A percentile compares a stretch with the other conserved stretches of the same genome.
Evolutionary conservation across 257 asterid species (phyloP).

Genomic region (Solanum lycopersicoides): DNA sequence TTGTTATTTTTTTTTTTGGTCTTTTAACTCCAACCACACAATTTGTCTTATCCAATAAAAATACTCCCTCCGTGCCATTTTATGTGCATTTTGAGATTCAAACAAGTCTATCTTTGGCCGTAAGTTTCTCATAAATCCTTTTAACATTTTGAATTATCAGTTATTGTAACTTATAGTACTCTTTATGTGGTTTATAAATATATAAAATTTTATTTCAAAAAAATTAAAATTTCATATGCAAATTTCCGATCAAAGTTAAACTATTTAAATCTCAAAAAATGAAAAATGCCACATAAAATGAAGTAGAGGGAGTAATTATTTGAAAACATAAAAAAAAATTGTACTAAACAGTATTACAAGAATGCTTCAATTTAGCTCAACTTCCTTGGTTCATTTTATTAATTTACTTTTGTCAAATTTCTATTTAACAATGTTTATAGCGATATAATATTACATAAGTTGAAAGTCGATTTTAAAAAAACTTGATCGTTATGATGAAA

Average conservation of each 20-base stretch:
- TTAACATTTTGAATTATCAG: too few species aligned
- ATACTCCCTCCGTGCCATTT: background rate
- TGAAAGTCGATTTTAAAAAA: background rate
- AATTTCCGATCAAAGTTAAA: too few species aligned
- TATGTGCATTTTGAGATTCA: too few species aligned
- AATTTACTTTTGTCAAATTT: background rate
- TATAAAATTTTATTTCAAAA: too few species aligned
- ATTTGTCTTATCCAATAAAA: background rate
- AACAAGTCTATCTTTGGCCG: too few species aligned
- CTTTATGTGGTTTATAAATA: too few species aligned
- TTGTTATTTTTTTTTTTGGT: background rate
- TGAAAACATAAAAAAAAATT: background rate
- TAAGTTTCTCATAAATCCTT: too few species aligned
- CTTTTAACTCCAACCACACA: background rate
- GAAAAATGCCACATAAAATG: too few species aligned
- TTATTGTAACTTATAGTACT: too few species aligned
- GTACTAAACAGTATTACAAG: background rate
- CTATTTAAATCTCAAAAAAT: too few species aligned
- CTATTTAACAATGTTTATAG: background rate
- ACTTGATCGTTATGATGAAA: fast-evolving
- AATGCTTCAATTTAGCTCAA: background rate
- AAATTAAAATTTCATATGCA: too few species aligned
- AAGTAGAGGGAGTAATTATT: background rate
- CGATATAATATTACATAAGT: too few species aligned
- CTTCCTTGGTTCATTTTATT: background rate